These are phyloP conservation scores for Besnoitia besnoiti DNA, from an alignment of 169 alveolate species.

Conservation along the genomic window DNA sequence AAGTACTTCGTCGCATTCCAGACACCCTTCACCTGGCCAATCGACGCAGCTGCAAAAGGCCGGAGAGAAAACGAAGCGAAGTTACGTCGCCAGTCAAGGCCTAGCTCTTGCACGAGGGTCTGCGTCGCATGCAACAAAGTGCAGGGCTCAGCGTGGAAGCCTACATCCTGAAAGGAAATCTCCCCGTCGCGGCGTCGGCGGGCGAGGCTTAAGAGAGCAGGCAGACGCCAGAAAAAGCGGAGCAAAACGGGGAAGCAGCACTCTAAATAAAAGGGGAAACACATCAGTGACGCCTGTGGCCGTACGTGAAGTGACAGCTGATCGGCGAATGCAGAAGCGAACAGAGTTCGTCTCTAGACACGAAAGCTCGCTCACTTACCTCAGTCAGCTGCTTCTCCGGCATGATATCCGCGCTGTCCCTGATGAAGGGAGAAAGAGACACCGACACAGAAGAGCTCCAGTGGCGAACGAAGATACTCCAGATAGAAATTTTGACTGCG, in stretches of 20 bases:
- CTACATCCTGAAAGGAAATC: neutral
- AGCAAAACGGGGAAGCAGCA: neutral
- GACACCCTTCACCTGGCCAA: constrained; percentile 78
- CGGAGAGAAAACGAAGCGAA: constrained; percentile 77
- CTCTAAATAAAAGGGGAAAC: neutral
- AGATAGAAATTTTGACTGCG: too few species aligned
- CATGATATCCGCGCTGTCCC: constrained; percentile 35
- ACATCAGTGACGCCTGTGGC: neutral
- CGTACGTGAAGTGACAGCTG: too few species aligned
- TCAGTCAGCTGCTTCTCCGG: neutral
- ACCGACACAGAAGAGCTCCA: neutral
- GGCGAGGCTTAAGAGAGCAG: neutral
- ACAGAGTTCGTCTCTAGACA: too few species aligned
- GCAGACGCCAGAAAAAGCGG: neutral
- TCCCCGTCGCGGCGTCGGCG: neutral
- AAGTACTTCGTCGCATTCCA: too few species aligned
- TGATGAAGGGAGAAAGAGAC: neutral
- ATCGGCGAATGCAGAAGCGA: too few species aligned
- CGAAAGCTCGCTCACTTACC: neutral
- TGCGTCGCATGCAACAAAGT: neutral
- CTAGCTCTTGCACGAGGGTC: constrained; percentile 82
- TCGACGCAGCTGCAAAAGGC: constrained; percentile 87
- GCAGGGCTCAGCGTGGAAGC: neutral
- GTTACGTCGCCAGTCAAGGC: constrained; percentile 83
- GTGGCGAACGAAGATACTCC: too few species aligned